Evolutionary conservation across 306 rosid species (phyloP).

Genomic region (Rubus idaeus): DNA sequence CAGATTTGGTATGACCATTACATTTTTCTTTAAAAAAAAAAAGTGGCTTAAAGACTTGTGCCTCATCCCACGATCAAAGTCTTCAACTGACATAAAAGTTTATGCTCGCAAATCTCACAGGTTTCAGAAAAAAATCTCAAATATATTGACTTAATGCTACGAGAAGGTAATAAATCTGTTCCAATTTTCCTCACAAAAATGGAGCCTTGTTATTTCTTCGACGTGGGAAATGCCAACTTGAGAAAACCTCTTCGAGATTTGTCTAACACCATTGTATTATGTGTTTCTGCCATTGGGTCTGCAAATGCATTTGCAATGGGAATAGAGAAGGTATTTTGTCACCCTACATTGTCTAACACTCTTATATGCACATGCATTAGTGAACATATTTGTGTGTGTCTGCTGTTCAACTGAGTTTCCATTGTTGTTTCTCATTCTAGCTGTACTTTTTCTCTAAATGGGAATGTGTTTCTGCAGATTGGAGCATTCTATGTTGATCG

Average conservation of each 20-base stretch:
- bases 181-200: constrained; percentile 72
- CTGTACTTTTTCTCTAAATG: background rate
- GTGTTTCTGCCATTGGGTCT: constrained; percentile 88
- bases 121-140: constrained; percentile 54
- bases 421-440: too few species aligned
- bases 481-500: constrained; percentile 66
- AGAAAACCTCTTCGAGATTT: constrained; percentile 50
- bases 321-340: constrained; percentile 60
- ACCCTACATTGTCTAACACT: background rate
- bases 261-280: constrained; percentile 44
- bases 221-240: constrained; percentile 42
- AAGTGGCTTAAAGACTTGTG: background rate
- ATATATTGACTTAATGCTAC: constrained; percentile 46
- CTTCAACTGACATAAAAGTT: constrained; percentile 11
- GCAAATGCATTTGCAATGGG: constrained; percentile 72
- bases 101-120: constrained; percentile 39
- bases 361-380: background rate
- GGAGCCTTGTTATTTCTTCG: constrained; percentile 69
- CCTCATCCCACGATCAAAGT: background rate
- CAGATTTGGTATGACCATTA: constrained; percentile 61
- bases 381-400: background rate
- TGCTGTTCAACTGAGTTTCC: background rate
- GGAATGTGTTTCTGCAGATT: constrained; percentile 53
- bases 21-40: background rate
- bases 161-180: constrained; percentile 42